Percentiles rank a stretch among this genome's conserved stretches.
Evolutionary conservation across 805 yeast species (phyloP).

Genomic region (Suhomyces pyralidae): DNA sequence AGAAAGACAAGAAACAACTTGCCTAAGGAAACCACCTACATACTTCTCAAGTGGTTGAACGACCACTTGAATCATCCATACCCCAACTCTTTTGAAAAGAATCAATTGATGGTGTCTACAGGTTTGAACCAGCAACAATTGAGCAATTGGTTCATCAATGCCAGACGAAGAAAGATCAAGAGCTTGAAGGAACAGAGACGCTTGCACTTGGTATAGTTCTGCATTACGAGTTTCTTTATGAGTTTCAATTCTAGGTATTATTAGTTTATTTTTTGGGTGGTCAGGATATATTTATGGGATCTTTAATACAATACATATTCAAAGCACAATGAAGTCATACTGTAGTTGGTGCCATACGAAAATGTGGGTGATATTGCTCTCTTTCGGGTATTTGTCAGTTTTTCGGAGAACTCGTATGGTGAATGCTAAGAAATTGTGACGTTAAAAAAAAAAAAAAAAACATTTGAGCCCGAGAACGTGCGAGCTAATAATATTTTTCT

Average conservation of each 20-base stretch:
- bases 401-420: not conserved
- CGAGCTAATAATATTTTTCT: not conserved
- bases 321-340: not conserved
- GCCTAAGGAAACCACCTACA: constrained; percentile 74
- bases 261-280: not conserved
- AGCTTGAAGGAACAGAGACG: constrained; percentile 40
- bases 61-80: constrained; percentile 78
- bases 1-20: constrained; percentile 61
- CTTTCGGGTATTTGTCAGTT: not conserved
- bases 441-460: not conserved
- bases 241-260: not conserved
- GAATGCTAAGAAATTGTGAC: not conserved
- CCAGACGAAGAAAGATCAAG: constrained; percentile 71
- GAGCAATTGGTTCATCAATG: constrained; percentile 86
- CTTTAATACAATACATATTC: not conserved
- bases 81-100: constrained; percentile 78
- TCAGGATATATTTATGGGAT: not conserved
- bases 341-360: not conserved
- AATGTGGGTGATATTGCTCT: not conserved
- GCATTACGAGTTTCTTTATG: not conserved
- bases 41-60: constrained; percentile 69
- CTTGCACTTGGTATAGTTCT: constrained; percentile 8
- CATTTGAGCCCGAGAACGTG: not conserved
- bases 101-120: constrained; percentile 62
- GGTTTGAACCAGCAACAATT: constrained; percentile 80